Conservation (phyloP, 441 rosid species). For the Populus hybrid region DNA sequence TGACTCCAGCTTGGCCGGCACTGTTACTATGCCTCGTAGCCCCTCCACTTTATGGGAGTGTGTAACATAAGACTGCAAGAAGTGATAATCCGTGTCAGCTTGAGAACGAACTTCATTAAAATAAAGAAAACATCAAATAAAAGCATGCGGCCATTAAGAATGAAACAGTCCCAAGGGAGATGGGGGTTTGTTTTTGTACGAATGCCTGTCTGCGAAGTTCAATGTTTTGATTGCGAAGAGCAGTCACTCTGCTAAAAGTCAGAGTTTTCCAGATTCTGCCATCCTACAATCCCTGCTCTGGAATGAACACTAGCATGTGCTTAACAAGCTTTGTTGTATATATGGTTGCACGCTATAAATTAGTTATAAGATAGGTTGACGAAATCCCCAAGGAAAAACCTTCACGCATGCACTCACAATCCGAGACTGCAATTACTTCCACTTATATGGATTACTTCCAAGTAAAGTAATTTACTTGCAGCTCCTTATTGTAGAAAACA, state of each 20-base stretch:
- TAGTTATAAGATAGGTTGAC: not conserved
- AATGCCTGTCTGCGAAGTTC: too few species aligned
- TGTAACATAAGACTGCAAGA: constrained; percentile 76
- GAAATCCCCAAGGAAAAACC: too few species aligned
- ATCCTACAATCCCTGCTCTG: not conserved
- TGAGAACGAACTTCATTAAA: not conserved
- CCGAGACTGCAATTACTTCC: too few species aligned
- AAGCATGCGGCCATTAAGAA: too few species aligned
- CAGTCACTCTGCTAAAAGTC: too few species aligned
- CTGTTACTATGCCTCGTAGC: constrained; percentile 72
- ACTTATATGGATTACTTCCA: too few species aligned
- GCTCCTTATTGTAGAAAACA: too few species aligned
- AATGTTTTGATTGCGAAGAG: too few species aligned
- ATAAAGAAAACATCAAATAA: not conserved
- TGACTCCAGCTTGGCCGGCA: constrained; percentile 95
- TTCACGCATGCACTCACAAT: too few species aligned
- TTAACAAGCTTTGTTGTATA: not conserved
- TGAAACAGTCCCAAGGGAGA: too few species aligned
- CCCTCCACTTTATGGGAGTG: constrained; percentile 88
- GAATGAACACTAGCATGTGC: not conserved
- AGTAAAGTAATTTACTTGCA: too few species aligned
- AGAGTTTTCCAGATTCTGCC: not conserved
- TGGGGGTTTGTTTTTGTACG: too few species aligned
- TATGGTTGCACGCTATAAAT: not conserved
- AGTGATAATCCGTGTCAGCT: not conserved